A percentile compares a stretch with the other conserved stretches of the same genome.
Conservation (phyloP, 352 stramenopile genomes). For the Globisporangium megalacanthum region DNA sequence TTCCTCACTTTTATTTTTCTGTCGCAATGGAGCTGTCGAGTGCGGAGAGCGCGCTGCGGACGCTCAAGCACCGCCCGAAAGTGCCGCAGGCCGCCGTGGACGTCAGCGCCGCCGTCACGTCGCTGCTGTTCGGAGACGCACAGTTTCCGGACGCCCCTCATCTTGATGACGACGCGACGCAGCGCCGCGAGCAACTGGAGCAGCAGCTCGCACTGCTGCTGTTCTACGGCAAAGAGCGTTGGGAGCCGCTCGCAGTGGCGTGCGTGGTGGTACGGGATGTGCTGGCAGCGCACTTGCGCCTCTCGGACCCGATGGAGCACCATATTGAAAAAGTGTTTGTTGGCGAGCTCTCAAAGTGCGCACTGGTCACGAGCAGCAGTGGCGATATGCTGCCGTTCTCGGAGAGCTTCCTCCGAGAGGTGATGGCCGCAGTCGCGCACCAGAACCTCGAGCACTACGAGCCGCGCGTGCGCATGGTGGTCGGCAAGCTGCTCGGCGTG, state of each 20-base stretch:
- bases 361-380: slow-evolving; percentile 9
- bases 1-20: too few species aligned
- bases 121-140: slow-evolving; percentile 18
- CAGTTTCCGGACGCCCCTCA: not conserved
- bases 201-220: slow-evolving; percentile 48
- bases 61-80: slow-evolving; percentile 69
- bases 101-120: slow-evolving; percentile 24
- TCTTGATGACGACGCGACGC: not conserved
- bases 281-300: slow-evolving; percentile 25
- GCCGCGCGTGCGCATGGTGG: slow-evolving; percentile 69
- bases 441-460: slow-evolving; percentile 83
- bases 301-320: slow-evolving; percentile 20
- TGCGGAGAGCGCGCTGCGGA: slow-evolving; percentile 63
- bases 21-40: slow-evolving; percentile 59
- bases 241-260: slow-evolving; percentile 70
- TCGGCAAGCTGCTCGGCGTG: slow-evolving; percentile 67
- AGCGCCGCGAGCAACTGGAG: slow-evolving; percentile 33
- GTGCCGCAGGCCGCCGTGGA: slow-evolving; percentile 32
- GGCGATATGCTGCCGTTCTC: slow-evolving; percentile 21
- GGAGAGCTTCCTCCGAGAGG: slow-evolving; percentile 36
- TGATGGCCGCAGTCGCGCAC: slow-evolving; percentile 30
- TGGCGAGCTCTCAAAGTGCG: slow-evolving; percentile 5
- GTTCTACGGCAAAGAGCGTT: slow-evolving; percentile 51
- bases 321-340: slow-evolving; percentile 27
- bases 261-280: slow-evolving; percentile 52